Conservation (phyloP, 1,139 yeast species). For the Nakaseomyces glabratus region DNA sequence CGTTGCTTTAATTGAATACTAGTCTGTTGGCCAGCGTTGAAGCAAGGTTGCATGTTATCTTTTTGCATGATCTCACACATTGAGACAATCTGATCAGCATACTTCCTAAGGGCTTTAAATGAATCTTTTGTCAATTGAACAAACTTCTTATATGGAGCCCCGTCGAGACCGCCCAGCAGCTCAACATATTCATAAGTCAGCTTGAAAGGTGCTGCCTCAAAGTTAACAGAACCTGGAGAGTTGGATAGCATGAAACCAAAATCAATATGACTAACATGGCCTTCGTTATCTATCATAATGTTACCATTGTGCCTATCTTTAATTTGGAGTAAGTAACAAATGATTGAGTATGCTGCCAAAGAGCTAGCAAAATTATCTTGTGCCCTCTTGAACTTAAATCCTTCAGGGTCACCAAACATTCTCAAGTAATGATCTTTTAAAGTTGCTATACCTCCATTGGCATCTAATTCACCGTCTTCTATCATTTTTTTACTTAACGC, state of each 20-base stretch:
- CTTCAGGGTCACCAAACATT: constrained; percentile 55
- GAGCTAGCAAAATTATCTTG: constrained; percentile 78
- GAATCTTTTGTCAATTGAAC: constrained; percentile 56
- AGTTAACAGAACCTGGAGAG: constrained; percentile 93
- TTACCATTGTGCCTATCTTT: constrained; percentile 97
- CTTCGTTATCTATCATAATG: constrained; percentile 86
- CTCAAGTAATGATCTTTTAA: constrained; percentile 67
- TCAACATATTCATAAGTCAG: constrained; percentile 82
- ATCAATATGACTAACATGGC: constrained; percentile 91
- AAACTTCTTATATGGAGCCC: constrained; percentile 51
- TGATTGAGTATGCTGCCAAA: constrained; percentile 79
- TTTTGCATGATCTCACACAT: constrained; percentile 91
- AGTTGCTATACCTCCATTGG: constrained; percentile 61
- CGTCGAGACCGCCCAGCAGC: constrained; percentile 67
- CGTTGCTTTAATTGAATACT: constrained; percentile 70
- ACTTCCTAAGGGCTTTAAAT: constrained; percentile 59
- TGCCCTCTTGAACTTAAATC: constrained; percentile 53
- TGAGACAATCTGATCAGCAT: constrained; percentile 62
- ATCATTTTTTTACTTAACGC: constrained; percentile 72
- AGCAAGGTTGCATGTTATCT: constrained; percentile 84
- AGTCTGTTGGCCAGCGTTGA: constrained; percentile 77
- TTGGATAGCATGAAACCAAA: constrained; percentile 88
- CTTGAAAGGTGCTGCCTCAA: constrained; percentile 96
- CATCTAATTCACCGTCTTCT: constrained; percentile 41
- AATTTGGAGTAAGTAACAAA: constrained; percentile 81